Evolutionary conservation across 2,329 filamentous ascomycete genomes (phyloP).

Genomic region (Monosporascus sp.): DNA sequence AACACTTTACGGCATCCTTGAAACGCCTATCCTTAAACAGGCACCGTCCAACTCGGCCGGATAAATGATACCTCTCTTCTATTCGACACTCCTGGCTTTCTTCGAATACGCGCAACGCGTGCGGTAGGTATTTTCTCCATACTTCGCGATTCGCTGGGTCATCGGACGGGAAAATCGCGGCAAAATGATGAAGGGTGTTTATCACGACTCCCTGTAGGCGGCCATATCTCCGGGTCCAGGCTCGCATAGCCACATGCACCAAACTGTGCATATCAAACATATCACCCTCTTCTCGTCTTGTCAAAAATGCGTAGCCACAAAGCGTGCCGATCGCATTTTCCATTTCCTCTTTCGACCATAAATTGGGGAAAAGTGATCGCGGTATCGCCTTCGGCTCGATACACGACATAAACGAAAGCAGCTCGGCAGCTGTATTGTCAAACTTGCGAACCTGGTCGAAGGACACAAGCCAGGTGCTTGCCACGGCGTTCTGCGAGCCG

Average conservation of each 20-base stretch:
- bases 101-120: conserved; percentile 17
- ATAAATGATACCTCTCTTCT: conserved; percentile 12
- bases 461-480: conserved; percentile 35
- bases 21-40: conserved; percentile 10
- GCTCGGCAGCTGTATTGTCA: conserved; percentile 25
- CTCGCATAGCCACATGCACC: conserved; percentile 25
- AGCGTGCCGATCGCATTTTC: conserved; percentile 24
- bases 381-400: conserved; percentile 37
- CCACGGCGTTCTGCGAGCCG: conserved; percentile 29
- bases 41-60: conserved; percentile 8
- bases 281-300: conserved; percentile 8
- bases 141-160: conserved; percentile 9
- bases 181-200: background rate
- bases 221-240: conserved; percentile 19
- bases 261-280: conserved; percentile 31
- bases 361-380: conserved; percentile 24
- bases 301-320: conserved; percentile 25
- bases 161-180: background rate
- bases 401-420: conserved; percentile 34
- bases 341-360: conserved; percentile 6
- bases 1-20: background rate
- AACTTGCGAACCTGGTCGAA: conserved; percentile 31
- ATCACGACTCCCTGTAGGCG: background rate
- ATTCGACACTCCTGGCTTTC: conserved; percentile 5
- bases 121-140: conserved; percentile 21